Evolutionary conservation across 2,329 filamentous ascomycete genomes (phyloP), one percentile per base, ranked within the genome.

Genomic region (Nectriaceae sp.): DNA sequence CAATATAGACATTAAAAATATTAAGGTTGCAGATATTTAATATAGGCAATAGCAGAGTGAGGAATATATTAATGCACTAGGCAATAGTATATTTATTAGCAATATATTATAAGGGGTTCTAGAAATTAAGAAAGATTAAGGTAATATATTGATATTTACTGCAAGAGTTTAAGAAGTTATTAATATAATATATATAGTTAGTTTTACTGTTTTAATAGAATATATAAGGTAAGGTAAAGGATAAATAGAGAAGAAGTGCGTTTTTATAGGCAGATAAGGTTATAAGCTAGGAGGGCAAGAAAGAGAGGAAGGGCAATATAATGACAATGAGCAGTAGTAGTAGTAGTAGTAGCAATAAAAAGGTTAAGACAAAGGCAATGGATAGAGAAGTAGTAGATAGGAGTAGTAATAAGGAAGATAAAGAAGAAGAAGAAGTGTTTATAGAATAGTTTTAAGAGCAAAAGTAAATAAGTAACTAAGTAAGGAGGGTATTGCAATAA

Each of bases 1-100:
- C 36, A 43, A 35, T 43, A 43, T 35, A 43, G 33, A 43, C 36
- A 35, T 31, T 35, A 21, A 35, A 43, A 19, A 19, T 43, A 35
- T 43, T 43, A 43, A 22, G 15, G 3, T 2, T 43, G 36, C 36
- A 43, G 10, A 43, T 43, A 43, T 43, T 44, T 18, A 21, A 20
- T 20, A n/a, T n/a, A n/a, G n/a, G n/a, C n/a, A n/a, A n/a, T n/a
- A n/a, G n/a, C n/a, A n/a, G n/a, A n/a, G n/a, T n/a, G n/a, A n/a
- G n/a, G n/a, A n/a, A n/a, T n/a, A n/a, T n/a, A n/a, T n/a, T n/a
- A n/a, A n/a, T n/a, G n/a, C n/a, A n/a, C n/a, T n/a, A n/a, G n/a
- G n/a, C n/a, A n/a, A n/a, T n/a, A n/a, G n/a, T n/a, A n/a, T n/a
- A n/a, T n/a, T n/a, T n/a, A n/a, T n/a, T n/a, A n/a, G n/a, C n/a